Conservation (phyloP, 176 grass and related monocot genomes). For the Themeda triandra region DNA sequence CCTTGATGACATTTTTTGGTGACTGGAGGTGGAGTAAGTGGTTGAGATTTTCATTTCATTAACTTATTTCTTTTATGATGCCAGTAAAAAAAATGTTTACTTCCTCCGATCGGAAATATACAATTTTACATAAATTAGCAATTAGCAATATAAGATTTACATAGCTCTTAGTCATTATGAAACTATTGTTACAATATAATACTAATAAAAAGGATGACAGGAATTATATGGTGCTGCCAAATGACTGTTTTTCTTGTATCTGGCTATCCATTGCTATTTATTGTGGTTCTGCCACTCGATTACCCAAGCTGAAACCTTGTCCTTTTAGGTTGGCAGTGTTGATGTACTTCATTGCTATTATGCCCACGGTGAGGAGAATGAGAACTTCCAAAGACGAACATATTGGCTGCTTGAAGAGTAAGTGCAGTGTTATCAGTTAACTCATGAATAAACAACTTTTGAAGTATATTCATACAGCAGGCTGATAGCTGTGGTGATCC, state of each 20-base stretch:
- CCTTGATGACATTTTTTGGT: background rate
- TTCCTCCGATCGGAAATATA: background rate
- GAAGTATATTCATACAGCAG: slow-evolving; percentile 4
- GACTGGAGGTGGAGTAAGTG: background rate
- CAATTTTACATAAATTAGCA: background rate
- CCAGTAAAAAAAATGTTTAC: background rate
- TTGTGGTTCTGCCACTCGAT: slow-evolving; percentile 20
- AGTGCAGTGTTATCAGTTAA: slow-evolving; percentile 26
- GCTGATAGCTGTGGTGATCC: slow-evolving; percentile 1
- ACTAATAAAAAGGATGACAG: background rate
- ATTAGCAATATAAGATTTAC: background rate
- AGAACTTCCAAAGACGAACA: slow-evolving; percentile 93
- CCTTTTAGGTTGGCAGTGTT: slow-evolving; percentile 82
- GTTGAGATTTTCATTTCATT: background rate
- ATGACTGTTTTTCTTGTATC: background rate
- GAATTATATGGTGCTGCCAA: background rate
- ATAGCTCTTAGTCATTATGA: background rate
- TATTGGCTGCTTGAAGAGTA: slow-evolving; percentile 99
- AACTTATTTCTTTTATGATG: background rate
- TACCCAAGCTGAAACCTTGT: slow-evolving; percentile 18
- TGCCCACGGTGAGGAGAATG: slow-evolving; percentile 94
- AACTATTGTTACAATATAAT: background rate
- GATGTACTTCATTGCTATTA: slow-evolving; percentile 99
- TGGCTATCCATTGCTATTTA: slow-evolving; percentile 24
- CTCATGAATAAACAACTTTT: slow-evolving; percentile 10